Conservation (phyloP, 208 protist species). For the Acanthamoeba royreba region DNA sequence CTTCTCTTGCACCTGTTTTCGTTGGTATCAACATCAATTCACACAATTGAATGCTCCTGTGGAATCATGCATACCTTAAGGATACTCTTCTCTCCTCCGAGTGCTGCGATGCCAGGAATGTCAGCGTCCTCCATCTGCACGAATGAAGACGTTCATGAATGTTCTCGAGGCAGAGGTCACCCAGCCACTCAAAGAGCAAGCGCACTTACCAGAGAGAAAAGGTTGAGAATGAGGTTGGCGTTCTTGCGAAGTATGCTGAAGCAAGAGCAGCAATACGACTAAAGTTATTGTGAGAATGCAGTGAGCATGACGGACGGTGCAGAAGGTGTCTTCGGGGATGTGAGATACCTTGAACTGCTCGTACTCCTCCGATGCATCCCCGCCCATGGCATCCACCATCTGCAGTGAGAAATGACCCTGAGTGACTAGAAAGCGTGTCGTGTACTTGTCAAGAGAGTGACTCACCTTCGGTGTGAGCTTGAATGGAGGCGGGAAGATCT, state of each 20-base stretch:
- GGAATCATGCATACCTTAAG: too few relatives aligned
- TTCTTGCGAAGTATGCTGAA: conserved; percentile 95
- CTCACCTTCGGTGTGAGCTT: conserved; percentile 92
- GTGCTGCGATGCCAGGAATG: conserved; percentile 82
- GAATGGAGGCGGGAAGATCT: conserved; percentile 93
- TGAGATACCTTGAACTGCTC: conserved; percentile 60
- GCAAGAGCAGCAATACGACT: conserved; percentile 86
- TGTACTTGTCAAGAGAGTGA: too few relatives aligned
- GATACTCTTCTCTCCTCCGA: conserved; percentile 65
- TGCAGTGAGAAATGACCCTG: conserved; percentile 51
- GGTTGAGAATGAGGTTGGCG: conserved; percentile 91
- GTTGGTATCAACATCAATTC: not conserved
- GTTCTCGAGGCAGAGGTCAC: too few relatives aligned
- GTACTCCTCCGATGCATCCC: conserved; percentile 60
- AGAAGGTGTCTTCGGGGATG: too few relatives aligned
- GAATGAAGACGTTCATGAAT: too few relatives aligned
- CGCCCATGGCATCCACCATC: conserved; percentile 84
- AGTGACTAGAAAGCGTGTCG: too few relatives aligned
- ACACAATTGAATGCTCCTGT: too few relatives aligned
- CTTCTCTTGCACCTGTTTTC: conserved; percentile 91
- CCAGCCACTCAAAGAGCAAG: too few relatives aligned
- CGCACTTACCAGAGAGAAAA: conserved; percentile 90
- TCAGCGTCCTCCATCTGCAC: conserved; percentile 90
- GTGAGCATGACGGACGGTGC: too few relatives aligned
- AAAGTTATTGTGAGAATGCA: too few relatives aligned